Percentiles rank a stretch among this genome's conserved stretches.
These are phyloP conservation scores for Articulospora tetracladia DNA, from an alignment of 495 filamentous ascomycete species.

Conservation along the genomic window DNA sequence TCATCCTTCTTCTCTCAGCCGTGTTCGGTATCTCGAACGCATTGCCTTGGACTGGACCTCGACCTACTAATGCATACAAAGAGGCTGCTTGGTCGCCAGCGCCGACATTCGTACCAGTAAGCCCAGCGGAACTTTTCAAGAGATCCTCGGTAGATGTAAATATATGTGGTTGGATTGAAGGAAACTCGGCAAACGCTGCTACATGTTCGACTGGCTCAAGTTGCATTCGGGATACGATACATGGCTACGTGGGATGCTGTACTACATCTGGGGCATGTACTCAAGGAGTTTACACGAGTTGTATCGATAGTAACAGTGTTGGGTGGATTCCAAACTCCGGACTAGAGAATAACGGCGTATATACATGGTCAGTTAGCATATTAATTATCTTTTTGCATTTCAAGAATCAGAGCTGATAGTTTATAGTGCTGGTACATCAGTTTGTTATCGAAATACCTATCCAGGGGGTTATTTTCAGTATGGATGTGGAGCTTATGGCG, in stretches of 20 bases:
- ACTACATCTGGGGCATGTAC: slow-evolving; percentile 24
- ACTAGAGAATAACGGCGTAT: slow-evolving; percentile 17
- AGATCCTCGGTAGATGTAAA: slow-evolving; percentile 16
- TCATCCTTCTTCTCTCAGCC: slow-evolving; percentile 18
- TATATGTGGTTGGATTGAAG: slow-evolving; percentile 26
- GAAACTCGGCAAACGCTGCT: slow-evolving; percentile 6
- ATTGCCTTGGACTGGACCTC: slow-evolving; percentile 17
- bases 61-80: slow-evolving; percentile 18
- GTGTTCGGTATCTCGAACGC: slow-evolving; percentile 14
- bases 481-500: slow-evolving; percentile 15
- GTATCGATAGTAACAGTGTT: slow-evolving; percentile 19
- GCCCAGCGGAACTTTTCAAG: slow-evolving; percentile 21
- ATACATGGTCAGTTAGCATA: slow-evolving; percentile 18
- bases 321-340: slow-evolving; percentile 14
- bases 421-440: slow-evolving; percentile 7
- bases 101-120: slow-evolving; percentile 16
- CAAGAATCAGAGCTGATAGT: background rate
- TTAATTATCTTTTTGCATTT: background rate
- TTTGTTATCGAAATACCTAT: slow-evolving; percentile 23
- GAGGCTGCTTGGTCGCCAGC: slow-evolving; percentile 19
- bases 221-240: slow-evolving; percentile 24
- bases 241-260: slow-evolving; percentile 24
- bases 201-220: slow-evolving; percentile 20
- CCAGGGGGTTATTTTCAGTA: slow-evolving; percentile 23
- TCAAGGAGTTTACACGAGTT: slow-evolving; percentile 24